Conservation (phyloP, 2,329 filamentous ascomycete genomes). For the Alternaria brassicicola region DNA sequence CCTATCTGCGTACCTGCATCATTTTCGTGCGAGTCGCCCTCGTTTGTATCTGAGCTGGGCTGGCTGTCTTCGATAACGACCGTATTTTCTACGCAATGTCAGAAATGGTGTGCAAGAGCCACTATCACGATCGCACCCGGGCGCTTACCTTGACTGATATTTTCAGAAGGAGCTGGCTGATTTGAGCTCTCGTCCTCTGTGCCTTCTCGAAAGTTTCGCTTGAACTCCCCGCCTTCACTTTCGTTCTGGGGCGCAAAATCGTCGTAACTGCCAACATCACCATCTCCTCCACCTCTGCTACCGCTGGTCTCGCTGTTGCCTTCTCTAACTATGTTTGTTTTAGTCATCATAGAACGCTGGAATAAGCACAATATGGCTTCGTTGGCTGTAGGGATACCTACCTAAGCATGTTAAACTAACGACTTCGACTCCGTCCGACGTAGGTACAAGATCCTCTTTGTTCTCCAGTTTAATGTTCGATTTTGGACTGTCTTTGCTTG, state of each 20-base stretch:
- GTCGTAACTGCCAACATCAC: conserved; percentile 11
- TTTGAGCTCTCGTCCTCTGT: conserved; percentile 12
- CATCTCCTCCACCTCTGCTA: conserved; percentile 5
- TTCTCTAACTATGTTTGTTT: conserved; percentile 12
- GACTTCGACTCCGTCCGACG: conserved; percentile 9
- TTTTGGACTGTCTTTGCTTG: conserved; percentile 6
- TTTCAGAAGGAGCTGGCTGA: conserved; percentile 14
- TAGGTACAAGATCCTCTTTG: conserved; percentile 9
- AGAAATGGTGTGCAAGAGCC: conserved; percentile 16
- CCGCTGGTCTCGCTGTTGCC: conserved; percentile 10
- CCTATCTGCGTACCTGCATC: conserved; percentile 11
- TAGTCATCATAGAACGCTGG: conserved; percentile 13
- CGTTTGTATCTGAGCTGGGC: conserved; percentile 5
- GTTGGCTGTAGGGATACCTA: conserved; percentile 15
- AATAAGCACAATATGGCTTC: conserved; percentile 2
- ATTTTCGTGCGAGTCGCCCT: conserved; percentile 9
- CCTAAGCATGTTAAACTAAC: conserved; percentile 16
- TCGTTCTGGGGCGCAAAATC: no score
- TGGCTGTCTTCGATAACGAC: conserved; percentile 19
- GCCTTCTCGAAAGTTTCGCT: conserved; percentile 9
- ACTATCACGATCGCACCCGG: conserved; percentile 3
- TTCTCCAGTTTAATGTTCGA: conserved; percentile 9
- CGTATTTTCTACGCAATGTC: conserved; percentile 18
- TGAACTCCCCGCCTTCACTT: no score
- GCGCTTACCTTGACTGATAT: conserved; percentile 19